Conservation (phyloP, 495 filamentous ascomycete genomes). For the Aspergillus hancockii region DNA sequence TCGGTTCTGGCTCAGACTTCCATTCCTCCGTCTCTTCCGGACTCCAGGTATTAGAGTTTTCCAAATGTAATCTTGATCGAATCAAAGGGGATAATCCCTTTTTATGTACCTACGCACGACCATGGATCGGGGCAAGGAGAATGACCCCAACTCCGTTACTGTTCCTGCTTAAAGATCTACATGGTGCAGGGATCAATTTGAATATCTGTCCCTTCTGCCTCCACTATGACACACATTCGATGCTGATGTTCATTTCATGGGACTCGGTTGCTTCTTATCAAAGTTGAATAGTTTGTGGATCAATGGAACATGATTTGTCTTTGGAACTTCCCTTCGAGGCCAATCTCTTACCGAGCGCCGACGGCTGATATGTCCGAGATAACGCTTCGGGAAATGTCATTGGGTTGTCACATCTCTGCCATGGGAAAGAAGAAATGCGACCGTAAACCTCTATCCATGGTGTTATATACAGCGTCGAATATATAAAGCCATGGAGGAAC, state of each 20-base stretch:
- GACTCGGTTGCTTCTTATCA: neutral
- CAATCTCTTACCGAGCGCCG: neutral
- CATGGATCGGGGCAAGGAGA: slow-evolving; percentile 6
- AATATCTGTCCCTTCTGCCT: too few species aligned
- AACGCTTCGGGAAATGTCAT: slow-evolving; percentile 11
- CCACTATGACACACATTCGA: neutral
- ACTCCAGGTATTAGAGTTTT: too few species aligned
- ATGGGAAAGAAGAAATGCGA: neutral
- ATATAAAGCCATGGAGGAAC: neutral
- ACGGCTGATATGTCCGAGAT: neutral
- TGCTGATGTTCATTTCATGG: neutral
- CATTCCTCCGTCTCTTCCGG: too few species aligned
- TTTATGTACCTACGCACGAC: neutral
- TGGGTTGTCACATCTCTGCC: neutral
- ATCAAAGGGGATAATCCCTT: neutral
- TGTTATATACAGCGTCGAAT: neutral
- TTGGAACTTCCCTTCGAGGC: neutral
- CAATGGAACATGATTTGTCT: neutral
- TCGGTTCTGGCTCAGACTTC: too few species aligned
- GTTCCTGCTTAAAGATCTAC: slow-evolving; percentile 19
- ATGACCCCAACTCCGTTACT: slow-evolving; percentile 1
- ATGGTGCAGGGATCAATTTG: slow-evolving; percentile 10
- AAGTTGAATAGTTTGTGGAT: too few species aligned
- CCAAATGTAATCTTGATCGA: neutral
- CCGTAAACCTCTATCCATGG: neutral